Percentiles rank a stretch among this genome's conserved stretches.
Conservation (phyloP, 2,329 filamentous ascomycete species). For the Hymenoscyphus albidus region DNA sequence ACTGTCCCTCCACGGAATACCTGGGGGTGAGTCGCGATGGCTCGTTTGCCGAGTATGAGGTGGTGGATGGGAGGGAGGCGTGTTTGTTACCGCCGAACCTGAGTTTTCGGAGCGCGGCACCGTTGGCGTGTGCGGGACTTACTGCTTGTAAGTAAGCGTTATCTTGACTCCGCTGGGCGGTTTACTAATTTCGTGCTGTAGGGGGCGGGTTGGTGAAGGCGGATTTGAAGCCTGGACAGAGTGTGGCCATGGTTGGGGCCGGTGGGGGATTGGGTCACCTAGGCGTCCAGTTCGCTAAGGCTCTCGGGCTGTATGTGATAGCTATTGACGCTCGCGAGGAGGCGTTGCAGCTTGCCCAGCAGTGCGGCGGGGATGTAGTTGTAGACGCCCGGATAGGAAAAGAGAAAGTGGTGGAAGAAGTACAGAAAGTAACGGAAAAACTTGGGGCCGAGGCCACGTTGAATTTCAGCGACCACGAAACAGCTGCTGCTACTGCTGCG, state of each 20-base stretch:
- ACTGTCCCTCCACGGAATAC: conserved; percentile 46
- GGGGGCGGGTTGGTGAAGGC: conserved; percentile 39
- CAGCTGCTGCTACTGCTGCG: conserved; percentile 47
- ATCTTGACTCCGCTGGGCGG: not conserved
- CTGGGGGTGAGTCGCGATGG: conserved; percentile 50
- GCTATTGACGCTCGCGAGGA: conserved; percentile 52
- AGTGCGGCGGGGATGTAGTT: conserved; percentile 48
- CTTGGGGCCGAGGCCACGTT: conserved; percentile 50
- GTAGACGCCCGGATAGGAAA: conserved; percentile 49
- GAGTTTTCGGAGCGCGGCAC: conserved; percentile 48
- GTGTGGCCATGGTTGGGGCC: conserved; percentile 45
- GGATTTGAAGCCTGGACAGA: conserved; percentile 34
- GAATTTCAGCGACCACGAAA: conserved; percentile 49
- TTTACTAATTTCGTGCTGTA: not conserved
- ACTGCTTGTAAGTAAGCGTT: conserved; percentile 33
- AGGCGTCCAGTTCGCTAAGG: conserved; percentile 47
- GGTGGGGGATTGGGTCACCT: conserved; percentile 53
- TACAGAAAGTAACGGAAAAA: conserved; percentile 46
- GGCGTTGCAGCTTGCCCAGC: conserved; percentile 45
- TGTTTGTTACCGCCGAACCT: conserved; percentile 47
- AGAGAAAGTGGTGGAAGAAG: conserved; percentile 44
- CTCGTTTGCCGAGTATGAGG: conserved; percentile 54
- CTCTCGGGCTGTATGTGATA: conserved; percentile 47
- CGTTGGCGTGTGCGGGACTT: conserved; percentile 52
- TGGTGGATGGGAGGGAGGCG: conserved; percentile 45